Evolutionary conservation across 1,284 basidiomycete species (phyloP).

Genomic region (Malassezia nana): DNA sequence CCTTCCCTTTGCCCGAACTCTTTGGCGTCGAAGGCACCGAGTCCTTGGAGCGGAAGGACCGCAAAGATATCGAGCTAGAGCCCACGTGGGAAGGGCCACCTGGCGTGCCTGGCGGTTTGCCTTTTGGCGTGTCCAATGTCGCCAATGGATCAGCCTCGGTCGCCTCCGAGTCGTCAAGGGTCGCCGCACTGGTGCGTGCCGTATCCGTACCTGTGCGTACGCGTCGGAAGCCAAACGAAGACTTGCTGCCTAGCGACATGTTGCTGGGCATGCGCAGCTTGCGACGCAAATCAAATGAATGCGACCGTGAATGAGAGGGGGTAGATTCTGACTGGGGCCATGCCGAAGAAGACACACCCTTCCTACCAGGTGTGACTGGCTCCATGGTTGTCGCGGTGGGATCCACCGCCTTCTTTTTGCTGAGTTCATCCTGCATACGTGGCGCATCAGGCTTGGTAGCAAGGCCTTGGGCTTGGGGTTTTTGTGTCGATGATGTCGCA

Average conservation of each 20-base stretch:
- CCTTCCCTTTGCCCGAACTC: neutral
- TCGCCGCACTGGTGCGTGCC: neutral
- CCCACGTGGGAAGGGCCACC: neutral
- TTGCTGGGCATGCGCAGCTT: slow-evolving; percentile 16
- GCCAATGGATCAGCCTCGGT: neutral
- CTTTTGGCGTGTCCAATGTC: neutral
- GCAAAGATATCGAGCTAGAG: neutral
- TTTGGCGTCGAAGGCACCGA: neutral
- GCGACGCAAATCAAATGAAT: slow-evolving; percentile 9
- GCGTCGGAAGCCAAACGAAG: slow-evolving; percentile 9
- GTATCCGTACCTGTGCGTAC: neutral
- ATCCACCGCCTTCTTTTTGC: neutral
- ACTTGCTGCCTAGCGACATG: slow-evolving; percentile 6
- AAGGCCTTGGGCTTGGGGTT: neutral
- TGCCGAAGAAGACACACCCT: neutral
- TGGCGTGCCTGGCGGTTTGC: neutral
- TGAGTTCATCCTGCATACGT: neutral
- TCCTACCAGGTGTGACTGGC: neutral
- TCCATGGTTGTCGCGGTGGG: neutral
- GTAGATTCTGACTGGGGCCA: neutral
- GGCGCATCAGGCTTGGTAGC: neutral
- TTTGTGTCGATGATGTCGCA: neutral
- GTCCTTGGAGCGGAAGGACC: neutral
- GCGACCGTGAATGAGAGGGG: slow-evolving; percentile 2
- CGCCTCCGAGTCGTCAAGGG: neutral